Percentiles rank a stretch among this genome's conserved stretches.
These are phyloP conservation scores for Proliferodiscus dingleyae DNA, from an alignment of 2,329 filamentous ascomycete species.

Conservation along the genomic window DNA sequence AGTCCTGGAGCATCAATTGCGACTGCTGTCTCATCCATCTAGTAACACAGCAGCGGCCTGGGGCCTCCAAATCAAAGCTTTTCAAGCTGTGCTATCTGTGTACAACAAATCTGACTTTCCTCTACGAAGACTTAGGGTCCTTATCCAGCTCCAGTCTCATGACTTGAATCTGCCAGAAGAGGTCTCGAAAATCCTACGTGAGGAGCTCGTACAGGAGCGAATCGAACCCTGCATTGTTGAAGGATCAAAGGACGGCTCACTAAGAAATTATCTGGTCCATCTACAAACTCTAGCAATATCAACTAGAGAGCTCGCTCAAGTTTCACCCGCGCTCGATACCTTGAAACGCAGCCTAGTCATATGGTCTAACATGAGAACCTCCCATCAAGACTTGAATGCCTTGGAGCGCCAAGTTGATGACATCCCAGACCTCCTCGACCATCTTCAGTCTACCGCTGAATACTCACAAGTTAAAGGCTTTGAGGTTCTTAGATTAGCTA, in stretches of 20 bases:
- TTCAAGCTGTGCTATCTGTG: slow-evolving; percentile 21
- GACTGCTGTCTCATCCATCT: slow-evolving; percentile 34
- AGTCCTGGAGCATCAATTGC: slow-evolving; percentile 56
- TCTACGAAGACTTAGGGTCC: slow-evolving; percentile 27
- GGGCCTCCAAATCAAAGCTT: slow-evolving; percentile 19
- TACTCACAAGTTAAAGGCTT: slow-evolving; percentile 54
- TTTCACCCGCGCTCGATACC: slow-evolving; percentile 21
- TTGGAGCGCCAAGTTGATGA: slow-evolving; percentile 46
- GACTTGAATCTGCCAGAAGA: slow-evolving; percentile 15
- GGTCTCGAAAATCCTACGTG: slow-evolving; percentile 3
- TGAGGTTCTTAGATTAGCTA: slow-evolving; percentile 42
- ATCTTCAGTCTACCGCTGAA: slow-evolving; percentile 49
- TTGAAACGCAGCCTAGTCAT: slow-evolving; percentile 20
- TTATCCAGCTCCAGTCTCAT: slow-evolving; percentile 22
- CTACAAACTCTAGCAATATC: slow-evolving; percentile 23
- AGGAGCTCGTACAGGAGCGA: slow-evolving; percentile 12
- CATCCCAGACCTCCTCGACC: slow-evolving; percentile 41
- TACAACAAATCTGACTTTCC: slow-evolving; percentile 28
- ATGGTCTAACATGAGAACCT: slow-evolving; percentile 37
- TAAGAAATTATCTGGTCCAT: slow-evolving; percentile 23
- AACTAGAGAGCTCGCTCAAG: slow-evolving; percentile 24
- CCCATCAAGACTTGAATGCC: slow-evolving; percentile 38
- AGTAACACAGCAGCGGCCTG: slow-evolving; percentile 9
- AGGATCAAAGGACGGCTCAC: slow-evolving; percentile 22
- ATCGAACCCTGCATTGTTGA: slow-evolving; percentile 7